Percentiles rank a stretch among this genome's conserved stretches.
These are phyloP conservation scores for Flaveria bidentis DNA, from an alignment of 129 eudicot species.

Conservation along the genomic window DNA sequence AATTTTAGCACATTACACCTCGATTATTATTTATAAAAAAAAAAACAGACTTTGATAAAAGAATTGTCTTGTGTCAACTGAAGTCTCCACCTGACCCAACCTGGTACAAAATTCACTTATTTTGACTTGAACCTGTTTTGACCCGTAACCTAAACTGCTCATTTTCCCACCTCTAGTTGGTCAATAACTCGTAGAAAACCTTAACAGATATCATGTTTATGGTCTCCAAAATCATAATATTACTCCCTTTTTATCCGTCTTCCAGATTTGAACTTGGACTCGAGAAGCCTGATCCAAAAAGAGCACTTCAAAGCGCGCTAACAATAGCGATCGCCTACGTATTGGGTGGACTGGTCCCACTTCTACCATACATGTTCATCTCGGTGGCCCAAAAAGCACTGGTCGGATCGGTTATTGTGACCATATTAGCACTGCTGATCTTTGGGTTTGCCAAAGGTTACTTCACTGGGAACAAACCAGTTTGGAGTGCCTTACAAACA, in stretches of 20 bases:
- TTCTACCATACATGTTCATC: slow-evolving; percentile 76
- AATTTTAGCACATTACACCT: neutral
- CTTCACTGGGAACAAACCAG: slow-evolving; percentile 68
- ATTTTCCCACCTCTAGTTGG: neutral
- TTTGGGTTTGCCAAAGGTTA: slow-evolving; percentile 84
- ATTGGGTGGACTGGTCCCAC: slow-evolving; percentile 80
- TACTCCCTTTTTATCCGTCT: neutral
- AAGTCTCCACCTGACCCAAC: neutral
- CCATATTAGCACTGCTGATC: slow-evolving; percentile 67
- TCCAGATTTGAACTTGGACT: slow-evolving; percentile 60
- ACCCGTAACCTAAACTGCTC: neutral
- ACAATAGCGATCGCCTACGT: slow-evolving; percentile 78
- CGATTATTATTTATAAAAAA: neutral
- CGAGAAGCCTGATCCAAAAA: slow-evolving; percentile 89
- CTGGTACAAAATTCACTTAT: neutral
- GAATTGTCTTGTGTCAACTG: neutral
- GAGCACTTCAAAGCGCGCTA: slow-evolving; percentile 88
- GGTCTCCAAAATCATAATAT: too few relatives aligned
- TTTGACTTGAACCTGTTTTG: neutral
- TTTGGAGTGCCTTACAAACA: slow-evolving; percentile 73
- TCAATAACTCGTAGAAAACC: too few relatives aligned
- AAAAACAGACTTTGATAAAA: neutral
- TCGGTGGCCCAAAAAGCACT: slow-evolving; percentile 61
- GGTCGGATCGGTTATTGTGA: slow-evolving; percentile 55
- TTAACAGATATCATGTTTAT: too few relatives aligned